Percentiles rank a stretch among this genome's conserved stretches.
Evolutionary conservation across 768 basidiomycete species (phyloP).

Genomic region (Collybiopsis luxurians): DNA sequence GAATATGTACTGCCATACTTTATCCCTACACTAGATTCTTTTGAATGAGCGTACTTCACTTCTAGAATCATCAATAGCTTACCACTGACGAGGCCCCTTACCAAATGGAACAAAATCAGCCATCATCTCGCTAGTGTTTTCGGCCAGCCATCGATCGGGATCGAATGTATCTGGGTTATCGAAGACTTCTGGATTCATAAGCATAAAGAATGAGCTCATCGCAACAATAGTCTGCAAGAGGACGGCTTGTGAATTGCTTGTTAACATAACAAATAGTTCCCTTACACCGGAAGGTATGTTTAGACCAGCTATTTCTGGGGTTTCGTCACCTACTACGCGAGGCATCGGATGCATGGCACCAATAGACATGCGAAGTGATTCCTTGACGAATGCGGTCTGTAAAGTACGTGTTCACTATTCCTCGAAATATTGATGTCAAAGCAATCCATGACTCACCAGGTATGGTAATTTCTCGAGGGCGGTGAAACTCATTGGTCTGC

Average conservation of each 20-base stretch:
- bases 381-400: constrained; percentile 22
- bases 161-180: constrained; percentile 32
- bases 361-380: constrained; percentile 39
- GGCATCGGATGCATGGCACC: constrained; percentile 36
- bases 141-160: constrained; percentile 39
- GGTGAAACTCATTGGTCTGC: no score
- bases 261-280: no score
- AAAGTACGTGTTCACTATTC: background rate
- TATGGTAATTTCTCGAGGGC: no score
- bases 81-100: background rate
- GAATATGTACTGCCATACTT: no score
- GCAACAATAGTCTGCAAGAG: constrained; percentile 37
- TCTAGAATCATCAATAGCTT: background rate
- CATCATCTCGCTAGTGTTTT: constrained; percentile 25
- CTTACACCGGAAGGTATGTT: constrained; percentile 35
- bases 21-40: no score
- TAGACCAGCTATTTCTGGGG: constrained; percentile 30
- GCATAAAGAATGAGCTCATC: constrained; percentile 28
- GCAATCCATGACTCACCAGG: no score
- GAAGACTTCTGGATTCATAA: constrained; percentile 34
- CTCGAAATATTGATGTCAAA: background rate
- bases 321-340: constrained; percentile 34
- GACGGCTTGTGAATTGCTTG: no score
- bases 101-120: constrained; percentile 36
- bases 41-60: no score